Conservation (phyloP, 1,284 basidiomycete genomes). For the Lignosus rhinocerotis region DNA sequence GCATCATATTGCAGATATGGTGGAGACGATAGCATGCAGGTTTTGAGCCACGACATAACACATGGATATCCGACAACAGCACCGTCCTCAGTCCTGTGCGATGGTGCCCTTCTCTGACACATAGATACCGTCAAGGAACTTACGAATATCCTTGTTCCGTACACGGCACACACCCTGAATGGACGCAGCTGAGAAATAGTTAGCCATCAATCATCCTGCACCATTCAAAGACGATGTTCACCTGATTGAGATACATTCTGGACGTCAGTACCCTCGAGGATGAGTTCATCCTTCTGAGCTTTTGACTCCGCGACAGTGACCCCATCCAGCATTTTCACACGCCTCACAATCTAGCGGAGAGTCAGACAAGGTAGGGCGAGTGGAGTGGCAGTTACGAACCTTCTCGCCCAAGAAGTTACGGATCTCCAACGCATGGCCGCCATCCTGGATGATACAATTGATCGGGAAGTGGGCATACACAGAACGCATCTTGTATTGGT, state of each 20-base stretch:
- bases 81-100: constrained; percentile 38
- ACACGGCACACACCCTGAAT: constrained; percentile 95
- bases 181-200: constrained; percentile 68
- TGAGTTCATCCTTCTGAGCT: constrained; percentile 94
- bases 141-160: constrained; percentile 98
- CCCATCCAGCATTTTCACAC: constrained; percentile 91
- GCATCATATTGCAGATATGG: constrained; percentile 25
- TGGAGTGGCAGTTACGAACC: constrained; percentile 43
- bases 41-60: constrained; percentile 26
- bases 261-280: constrained; percentile 92
- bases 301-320: constrained; percentile 90
- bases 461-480: constrained; percentile 99
- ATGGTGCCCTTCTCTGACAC: constrained; percentile 84
- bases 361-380: not conserved
- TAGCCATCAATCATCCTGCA: not conserved
- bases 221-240: constrained; percentile 33
- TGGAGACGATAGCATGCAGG: constrained; percentile 22
- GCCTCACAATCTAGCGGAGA: constrained; percentile 74
- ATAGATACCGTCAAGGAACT: constrained; percentile 92
- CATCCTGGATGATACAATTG: constrained; percentile 95
- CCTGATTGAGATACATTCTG: constrained; percentile 95
- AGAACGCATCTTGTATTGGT: constrained; percentile 99
- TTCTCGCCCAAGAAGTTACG: constrained; percentile 99
- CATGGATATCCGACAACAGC: constrained; percentile 21
- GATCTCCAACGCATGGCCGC: constrained; percentile 85